Conservation (phyloP, 2,329 filamentous ascomycete genomes). For the Pseudopithomyces chartarum region DNA sequence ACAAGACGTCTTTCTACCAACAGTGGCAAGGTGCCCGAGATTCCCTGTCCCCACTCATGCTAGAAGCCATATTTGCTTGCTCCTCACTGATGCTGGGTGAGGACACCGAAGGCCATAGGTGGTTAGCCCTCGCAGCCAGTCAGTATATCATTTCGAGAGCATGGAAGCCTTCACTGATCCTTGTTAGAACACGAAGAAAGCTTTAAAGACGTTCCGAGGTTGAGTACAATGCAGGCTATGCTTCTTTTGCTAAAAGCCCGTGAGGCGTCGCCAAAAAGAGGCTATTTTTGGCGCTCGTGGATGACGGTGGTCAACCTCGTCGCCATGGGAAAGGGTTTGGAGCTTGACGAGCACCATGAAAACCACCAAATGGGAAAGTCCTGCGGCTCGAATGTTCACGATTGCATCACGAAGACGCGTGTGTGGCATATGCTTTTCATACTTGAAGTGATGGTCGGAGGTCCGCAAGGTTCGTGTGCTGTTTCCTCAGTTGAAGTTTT, state of each 20-base stretch:
- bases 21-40: constrained; percentile 85
- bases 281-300: constrained; percentile 97
- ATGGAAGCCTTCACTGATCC: constrained; percentile 19
- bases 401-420: constrained; percentile 83
- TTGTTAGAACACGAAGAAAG: constrained; percentile 80
- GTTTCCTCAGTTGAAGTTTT: no score
- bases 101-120: constrained; percentile 83
- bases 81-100: constrained; percentile 83
- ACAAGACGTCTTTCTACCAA: constrained; percentile 79
- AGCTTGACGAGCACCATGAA: constrained; percentile 83
- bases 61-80: constrained; percentile 92
- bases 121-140: constrained; percentile 90
- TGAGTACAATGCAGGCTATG: constrained; percentile 91
- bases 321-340: constrained; percentile 90
- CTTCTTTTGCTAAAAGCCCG: constrained; percentile 87
- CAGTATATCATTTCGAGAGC: constrained; percentile 40
- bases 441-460: constrained; percentile 90
- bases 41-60: constrained; percentile 84
- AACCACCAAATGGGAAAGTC: constrained; percentile 73
- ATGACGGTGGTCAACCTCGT: constrained; percentile 92
- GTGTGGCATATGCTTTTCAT: constrained; percentile 89
- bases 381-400: constrained; percentile 71
- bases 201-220: constrained; percentile 87
- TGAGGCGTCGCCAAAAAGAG: constrained; percentile 88
- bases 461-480: constrained; percentile 74